A percentile compares a stretch with the other conserved stretches of the same genome.
Conservation (phyloP, 805 yeast species). For the Wickerhamomyces subpelliculosus region DNA sequence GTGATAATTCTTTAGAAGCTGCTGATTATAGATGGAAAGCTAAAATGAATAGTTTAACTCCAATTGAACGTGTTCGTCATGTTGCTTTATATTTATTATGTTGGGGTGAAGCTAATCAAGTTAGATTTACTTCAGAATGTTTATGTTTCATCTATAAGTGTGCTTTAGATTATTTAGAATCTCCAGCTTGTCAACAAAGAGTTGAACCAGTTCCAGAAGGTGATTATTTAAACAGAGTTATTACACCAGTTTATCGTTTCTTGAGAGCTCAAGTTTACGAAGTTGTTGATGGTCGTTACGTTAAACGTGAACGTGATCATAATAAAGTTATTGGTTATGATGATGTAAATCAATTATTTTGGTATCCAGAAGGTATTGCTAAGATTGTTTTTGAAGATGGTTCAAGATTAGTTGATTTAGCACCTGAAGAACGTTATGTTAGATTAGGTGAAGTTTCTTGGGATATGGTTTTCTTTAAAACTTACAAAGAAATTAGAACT, state of each 20-base stretch:
- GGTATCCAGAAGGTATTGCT: constrained; percentile 99
- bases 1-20: constrained; percentile 80
- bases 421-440: constrained; percentile 82
- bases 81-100: constrained; percentile 65
- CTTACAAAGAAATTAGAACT: constrained; percentile 91
- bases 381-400: constrained; percentile 90
- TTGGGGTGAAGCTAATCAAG: constrained; percentile 93
- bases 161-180: constrained; percentile 81
- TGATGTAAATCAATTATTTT: constrained; percentile 96
- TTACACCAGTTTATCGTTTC: constrained; percentile 83
- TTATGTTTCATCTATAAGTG: constrained; percentile 93
- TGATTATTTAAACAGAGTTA: constrained; percentile 84
- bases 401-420: constrained; percentile 82
- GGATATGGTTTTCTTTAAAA: constrained; percentile 89
- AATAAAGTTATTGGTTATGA: constrained; percentile 85
- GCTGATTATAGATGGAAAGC: constrained; percentile 81
- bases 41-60: constrained; percentile 62
- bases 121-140: constrained; percentile 87
- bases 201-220: constrained; percentile 78
- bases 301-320: constrained; percentile 82
- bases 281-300: constrained; percentile 72
- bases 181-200: constrained; percentile 88
- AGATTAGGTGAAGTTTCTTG: constrained; percentile 90
- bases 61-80: constrained; percentile 77
- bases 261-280: constrained; percentile 78